Evolutionary conservation across 345 rosid species (phyloP).

Genomic region (Citrus medica): DNA sequence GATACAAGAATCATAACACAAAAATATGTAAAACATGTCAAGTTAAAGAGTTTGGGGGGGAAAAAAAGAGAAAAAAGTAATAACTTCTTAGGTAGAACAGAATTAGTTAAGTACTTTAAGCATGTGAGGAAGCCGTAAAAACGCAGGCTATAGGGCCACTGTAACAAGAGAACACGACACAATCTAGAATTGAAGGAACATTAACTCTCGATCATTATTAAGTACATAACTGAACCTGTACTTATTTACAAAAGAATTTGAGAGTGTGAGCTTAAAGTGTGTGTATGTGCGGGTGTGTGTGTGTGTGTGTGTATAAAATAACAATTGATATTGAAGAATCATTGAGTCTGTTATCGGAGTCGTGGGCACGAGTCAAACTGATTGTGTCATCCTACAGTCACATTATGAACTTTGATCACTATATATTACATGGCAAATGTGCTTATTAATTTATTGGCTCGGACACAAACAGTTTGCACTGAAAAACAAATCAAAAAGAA

Average conservation of each 20-base stretch:
- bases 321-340: not conserved
- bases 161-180: not conserved
- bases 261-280: too few species aligned
- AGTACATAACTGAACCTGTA: not conserved
- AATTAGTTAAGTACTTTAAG: not conserved
- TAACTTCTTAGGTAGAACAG: not conserved
- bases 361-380: not conserved
- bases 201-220: not conserved
- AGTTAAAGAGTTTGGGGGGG: not conserved
- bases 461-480: too few species aligned
- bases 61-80: not conserved
- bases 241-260: not conserved
- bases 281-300: not conserved
- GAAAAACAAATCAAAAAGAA: too few species aligned
- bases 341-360: not conserved
- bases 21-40: not conserved
- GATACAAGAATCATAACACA: not conserved
- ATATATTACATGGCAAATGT: too few species aligned
- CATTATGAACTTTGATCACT: too few species aligned
- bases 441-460: too few species aligned
- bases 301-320: not conserved
- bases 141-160: not conserved
- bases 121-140: constrained; percentile 4
- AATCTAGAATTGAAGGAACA: not conserved
- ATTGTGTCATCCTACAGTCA: not conserved